A percentile compares a stretch with the other conserved stretches of the same genome.
phyloP scores from a whole-genome alignment of 768 basidiomycete species.

The Termitomyces sp. region DNA sequence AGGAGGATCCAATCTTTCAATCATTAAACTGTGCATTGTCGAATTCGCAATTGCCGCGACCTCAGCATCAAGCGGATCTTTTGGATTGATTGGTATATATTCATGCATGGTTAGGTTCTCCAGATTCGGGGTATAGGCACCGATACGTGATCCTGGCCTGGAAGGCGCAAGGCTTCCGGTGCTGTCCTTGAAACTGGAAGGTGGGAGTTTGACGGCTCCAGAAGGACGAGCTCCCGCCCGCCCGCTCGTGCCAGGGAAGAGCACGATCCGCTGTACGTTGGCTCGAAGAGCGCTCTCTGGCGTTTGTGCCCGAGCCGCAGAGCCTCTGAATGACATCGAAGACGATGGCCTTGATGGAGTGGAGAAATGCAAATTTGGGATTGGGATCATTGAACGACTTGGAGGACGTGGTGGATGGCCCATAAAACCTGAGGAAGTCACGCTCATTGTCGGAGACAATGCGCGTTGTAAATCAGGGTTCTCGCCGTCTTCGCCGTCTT shows the following conservation, averaged over 20 bases:
- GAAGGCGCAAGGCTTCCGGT: slow-evolving; percentile 52
- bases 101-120: slow-evolving; percentile 50
- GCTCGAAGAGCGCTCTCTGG: slow-evolving; percentile 60
- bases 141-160: slow-evolving; percentile 60
- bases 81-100: slow-evolving; percentile 59
- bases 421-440: slow-evolving; percentile 30
- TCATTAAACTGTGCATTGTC: slow-evolving; percentile 68
- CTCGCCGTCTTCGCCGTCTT: slow-evolving; percentile 31
- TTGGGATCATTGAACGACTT: slow-evolving; percentile 79
- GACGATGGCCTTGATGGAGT: slow-evolving; percentile 68
- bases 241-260: slow-evolving; percentile 41
- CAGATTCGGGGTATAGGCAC: slow-evolving; percentile 55
- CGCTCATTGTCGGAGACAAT: slow-evolving; percentile 54
- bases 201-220: slow-evolving; percentile 42
- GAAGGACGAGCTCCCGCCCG: slow-evolving; percentile 35
- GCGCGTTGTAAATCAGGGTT: slow-evolving; percentile 47
- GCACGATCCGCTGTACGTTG: slow-evolving; percentile 52
- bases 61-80: slow-evolving; percentile 81
- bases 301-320: slow-evolving; percentile 54
- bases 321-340: slow-evolving; percentile 57
- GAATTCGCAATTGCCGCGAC: slow-evolving; percentile 72
- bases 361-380: slow-evolving; percentile 67
- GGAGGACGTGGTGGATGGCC: slow-evolving; percentile 66
- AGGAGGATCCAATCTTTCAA: slow-evolving; percentile 80
- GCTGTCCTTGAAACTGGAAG: slow-evolving; percentile 72